A percentile compares a stretch with the other conserved stretches of the same genome.
Conservation (phyloP, 768 basidiomycete genomes). For the Boletus barrowsii region DNA sequence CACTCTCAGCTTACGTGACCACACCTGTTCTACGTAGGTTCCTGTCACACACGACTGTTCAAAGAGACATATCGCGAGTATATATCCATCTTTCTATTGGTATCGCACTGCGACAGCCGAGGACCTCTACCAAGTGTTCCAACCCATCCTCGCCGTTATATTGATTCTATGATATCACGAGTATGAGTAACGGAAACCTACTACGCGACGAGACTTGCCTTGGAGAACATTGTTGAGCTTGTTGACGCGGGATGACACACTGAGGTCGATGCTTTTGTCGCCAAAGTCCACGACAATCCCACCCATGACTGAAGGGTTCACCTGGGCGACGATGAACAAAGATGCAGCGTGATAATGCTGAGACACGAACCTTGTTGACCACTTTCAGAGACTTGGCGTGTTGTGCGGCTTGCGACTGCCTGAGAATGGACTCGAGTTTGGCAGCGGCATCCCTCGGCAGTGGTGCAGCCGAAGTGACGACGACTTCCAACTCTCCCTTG, state of each 20-base stretch:
- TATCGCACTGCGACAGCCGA: not conserved
- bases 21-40: too few species aligned
- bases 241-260: conserved; percentile 89
- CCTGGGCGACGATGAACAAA: conserved; percentile 43
- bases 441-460: conserved; percentile 73
- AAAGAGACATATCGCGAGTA: not conserved
- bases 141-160: conserved; percentile 12
- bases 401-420: conserved; percentile 81
- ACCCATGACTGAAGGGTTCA: conserved; percentile 89
- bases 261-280: conserved; percentile 97
- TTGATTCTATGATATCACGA: conserved; percentile 18
- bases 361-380: conserved; percentile 73
- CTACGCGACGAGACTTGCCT: conserved; percentile 47
- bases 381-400: conserved; percentile 87
- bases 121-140: not conserved
- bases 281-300: conserved; percentile 96
- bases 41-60: not conserved
- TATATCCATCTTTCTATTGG: conserved; percentile 12
- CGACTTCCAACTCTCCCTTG: conserved; percentile 90
- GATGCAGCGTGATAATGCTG: not conserved
- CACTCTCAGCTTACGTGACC: not conserved
- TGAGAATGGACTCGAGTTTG: conserved; percentile 81
- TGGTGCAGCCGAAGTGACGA: conserved; percentile 84
- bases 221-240: conserved; percentile 89
- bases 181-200: conserved; percentile 11